phyloP scores from a whole-genome alignment of 805 yeast species.

The Danielozyma ontarioensis region DNA sequence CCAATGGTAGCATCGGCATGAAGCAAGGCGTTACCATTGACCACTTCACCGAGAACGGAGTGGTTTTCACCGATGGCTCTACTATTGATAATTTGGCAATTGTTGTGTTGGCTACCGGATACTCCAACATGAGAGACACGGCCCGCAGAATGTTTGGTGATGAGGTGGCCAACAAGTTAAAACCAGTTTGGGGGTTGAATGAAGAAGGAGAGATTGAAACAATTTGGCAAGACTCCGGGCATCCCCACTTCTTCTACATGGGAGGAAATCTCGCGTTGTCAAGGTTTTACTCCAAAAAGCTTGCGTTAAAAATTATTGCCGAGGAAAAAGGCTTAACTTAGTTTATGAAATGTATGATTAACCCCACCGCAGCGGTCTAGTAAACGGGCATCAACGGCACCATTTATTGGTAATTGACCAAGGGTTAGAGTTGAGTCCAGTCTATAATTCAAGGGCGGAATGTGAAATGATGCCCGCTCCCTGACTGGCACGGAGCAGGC shows the following conservation, averaged over 20 bases:
- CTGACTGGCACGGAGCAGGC: too few species aligned
- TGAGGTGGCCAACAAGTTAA: constrained; percentile 26
- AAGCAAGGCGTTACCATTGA: constrained; percentile 30
- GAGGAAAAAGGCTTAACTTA: constrained; percentile 6
- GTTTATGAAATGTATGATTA: too few species aligned
- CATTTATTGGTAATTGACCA: too few species aligned
- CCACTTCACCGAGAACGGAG: constrained; percentile 31
- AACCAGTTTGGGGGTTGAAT: constrained; percentile 40
- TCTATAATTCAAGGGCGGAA: too few species aligned
- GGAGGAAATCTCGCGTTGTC: constrained; percentile 39
- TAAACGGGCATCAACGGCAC: too few species aligned
- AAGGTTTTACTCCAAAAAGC: constrained; percentile 32
- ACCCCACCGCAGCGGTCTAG: too few species aligned
- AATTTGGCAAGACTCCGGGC: constrained; percentile 36
- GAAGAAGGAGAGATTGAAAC: constrained; percentile 39
- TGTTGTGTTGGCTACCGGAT: constrained; percentile 44
- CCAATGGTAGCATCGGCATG: constrained; percentile 33
- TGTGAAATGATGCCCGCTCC: too few species aligned
- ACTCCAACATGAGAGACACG: constrained; percentile 37
- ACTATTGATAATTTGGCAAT: constrained; percentile 26
- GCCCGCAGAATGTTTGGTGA: constrained; percentile 34
- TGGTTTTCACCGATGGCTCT: constrained; percentile 36
- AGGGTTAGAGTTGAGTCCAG: too few species aligned
- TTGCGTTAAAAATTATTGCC: constrained; percentile 39
- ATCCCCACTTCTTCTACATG: constrained; percentile 36